Base-by-base conservation (phyloP, 2,329 filamentous ascomycete genomes). In the Dactylonectria macrodidyma region DNA sequence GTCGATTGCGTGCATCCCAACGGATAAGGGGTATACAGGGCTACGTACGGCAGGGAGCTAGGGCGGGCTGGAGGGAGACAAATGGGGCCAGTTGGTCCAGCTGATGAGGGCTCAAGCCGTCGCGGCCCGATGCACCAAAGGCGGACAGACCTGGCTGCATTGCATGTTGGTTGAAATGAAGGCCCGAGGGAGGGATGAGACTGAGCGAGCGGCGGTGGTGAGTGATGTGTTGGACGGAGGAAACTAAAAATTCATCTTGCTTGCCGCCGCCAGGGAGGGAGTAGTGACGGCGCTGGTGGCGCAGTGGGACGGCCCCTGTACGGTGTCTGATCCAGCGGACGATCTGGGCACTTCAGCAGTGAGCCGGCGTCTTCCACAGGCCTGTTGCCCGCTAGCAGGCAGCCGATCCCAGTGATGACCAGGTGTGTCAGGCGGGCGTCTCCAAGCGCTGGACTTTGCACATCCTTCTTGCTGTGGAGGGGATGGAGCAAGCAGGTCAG, bases 281-380 rank as follows among this genome's bases (percentile, higher is more conserved):
- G 57, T 44, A 57, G 59, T 61, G 52, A 66, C 64, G 55, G 67
- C 44, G 60, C 56, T 61, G 62, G 72, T 76, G 74, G 74, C 72
- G 73, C 68, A 71, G 59, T 68, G 66, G 58, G 63, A 66, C 66
- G 56, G 66, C 67, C 73, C 71, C 73, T 75, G 71, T 65, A 67
- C 33, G 63, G 57, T 64, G 70, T 72, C 68, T 74, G 71, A 74
- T 74, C 69, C 70, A 75, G 68, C 61, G 60, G 66, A 62, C 56
- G 66, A 75, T 72, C 73, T 75, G 67, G 66, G 61, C 63, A 69
- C 50, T 59, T 73, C 51, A 75, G 65, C 65, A 55, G 62, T 48
- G 59, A 51, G 38, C 47, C 59, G 62, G 63, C 68, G 59, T 50
- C 47, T 55, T 59, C 62, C 65, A 67, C 46, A 60, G 58, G 63